These are phyloP conservation scores for Penicillium sp. DNA, from an alignment of 2,329 filamentous ascomycete species.

Conservation along the genomic window DNA sequence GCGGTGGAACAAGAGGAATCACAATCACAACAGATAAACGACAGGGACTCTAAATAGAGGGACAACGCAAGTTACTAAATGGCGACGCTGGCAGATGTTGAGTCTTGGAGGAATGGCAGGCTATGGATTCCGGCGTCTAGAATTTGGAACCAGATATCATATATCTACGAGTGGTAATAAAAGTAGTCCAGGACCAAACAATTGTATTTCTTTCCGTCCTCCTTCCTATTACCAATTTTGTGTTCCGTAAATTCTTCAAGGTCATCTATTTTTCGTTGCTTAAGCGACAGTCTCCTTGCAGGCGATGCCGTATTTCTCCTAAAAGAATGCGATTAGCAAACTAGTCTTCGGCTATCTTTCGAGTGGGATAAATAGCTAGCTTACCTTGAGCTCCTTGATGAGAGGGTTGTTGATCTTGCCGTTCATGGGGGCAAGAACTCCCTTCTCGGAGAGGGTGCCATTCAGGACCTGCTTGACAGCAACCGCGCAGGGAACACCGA, in stretches of 20 bases:
- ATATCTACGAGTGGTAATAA: neutral
- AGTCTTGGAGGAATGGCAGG: neutral
- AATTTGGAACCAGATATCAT: neutral
- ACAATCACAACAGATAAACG: neutral
- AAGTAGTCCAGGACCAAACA: slow-evolving; percentile 3
- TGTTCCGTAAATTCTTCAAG: neutral
- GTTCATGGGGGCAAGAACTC: slow-evolving; percentile 18
- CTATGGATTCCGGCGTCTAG: neutral
- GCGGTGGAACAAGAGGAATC: neutral
- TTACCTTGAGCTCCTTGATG: slow-evolving; percentile 5
- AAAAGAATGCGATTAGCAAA: neutral
- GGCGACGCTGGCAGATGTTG: neutral
- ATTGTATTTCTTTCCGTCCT: neutral
- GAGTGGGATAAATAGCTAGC: neutral
- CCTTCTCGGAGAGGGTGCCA: slow-evolving; percentile 70
- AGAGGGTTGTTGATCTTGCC: slow-evolving; percentile 6
- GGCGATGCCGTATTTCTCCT: slow-evolving; percentile 6
- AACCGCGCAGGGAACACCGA: slow-evolving; percentile 75
- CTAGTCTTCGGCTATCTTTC: neutral
- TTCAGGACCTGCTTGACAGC: slow-evolving; percentile 79
- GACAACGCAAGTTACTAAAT: neutral
- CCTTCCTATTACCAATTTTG: slow-evolving; percentile 3
- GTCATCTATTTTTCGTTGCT: neutral
- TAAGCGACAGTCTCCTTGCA: slow-evolving; percentile 5
- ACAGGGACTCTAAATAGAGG: neutral